These are phyloP conservation scores for Aureobasidium leucospermi DNA, from an alignment of 2,329 filamentous ascomycete genomes.

Conservation along the genomic window DNA sequence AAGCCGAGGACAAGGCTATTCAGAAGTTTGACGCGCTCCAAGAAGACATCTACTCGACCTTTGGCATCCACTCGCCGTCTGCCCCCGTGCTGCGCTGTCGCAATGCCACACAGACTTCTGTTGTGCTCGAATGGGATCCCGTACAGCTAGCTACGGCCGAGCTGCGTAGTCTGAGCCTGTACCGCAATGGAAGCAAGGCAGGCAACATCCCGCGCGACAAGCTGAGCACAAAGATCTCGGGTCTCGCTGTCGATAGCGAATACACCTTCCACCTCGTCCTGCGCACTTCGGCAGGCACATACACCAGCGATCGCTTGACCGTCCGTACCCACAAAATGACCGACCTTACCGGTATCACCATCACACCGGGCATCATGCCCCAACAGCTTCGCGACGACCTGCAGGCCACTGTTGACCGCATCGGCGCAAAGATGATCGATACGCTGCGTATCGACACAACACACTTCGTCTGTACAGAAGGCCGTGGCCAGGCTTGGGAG, in stretches of 20 bases:
- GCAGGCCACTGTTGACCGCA: slow-evolving; percentile 68
- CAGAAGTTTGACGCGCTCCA: slow-evolving; percentile 78
- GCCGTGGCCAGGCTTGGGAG: slow-evolving; percentile 83
- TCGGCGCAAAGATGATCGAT: slow-evolving; percentile 88
- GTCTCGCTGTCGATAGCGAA: slow-evolving; percentile 90
- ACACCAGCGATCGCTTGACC: slow-evolving; percentile 70
- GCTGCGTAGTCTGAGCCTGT: slow-evolving; percentile 80
- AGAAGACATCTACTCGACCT: slow-evolving; percentile 76
- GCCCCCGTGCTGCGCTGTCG: slow-evolving; percentile 78
- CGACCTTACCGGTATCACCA: slow-evolving; percentile 87
- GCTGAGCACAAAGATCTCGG: slow-evolving; percentile 93
- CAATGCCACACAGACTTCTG: slow-evolving; percentile 96
- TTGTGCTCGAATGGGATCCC: slow-evolving; percentile 97
- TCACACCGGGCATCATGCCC: slow-evolving; percentile 83
- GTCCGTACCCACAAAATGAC: slow-evolving; percentile 98
- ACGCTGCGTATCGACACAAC: slow-evolving; percentile 93
- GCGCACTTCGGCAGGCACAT: slow-evolving; percentile 83
- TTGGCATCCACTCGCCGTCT: slow-evolving; percentile 71
- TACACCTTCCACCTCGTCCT: slow-evolving; percentile 92
- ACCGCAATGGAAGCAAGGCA: slow-evolving; percentile 93
- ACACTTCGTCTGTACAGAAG: slow-evolving; percentile 95
- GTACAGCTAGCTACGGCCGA: slow-evolving; percentile 88
- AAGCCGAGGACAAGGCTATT: slow-evolving; percentile 67
- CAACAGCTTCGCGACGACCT: slow-evolving; percentile 65
- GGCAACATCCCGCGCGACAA: slow-evolving; percentile 89